Evolutionary conservation across 768 basidiomycete species (phyloP), one percentile per base, ranked within the genome.

Genomic region (Clathrus columnatus): DNA sequence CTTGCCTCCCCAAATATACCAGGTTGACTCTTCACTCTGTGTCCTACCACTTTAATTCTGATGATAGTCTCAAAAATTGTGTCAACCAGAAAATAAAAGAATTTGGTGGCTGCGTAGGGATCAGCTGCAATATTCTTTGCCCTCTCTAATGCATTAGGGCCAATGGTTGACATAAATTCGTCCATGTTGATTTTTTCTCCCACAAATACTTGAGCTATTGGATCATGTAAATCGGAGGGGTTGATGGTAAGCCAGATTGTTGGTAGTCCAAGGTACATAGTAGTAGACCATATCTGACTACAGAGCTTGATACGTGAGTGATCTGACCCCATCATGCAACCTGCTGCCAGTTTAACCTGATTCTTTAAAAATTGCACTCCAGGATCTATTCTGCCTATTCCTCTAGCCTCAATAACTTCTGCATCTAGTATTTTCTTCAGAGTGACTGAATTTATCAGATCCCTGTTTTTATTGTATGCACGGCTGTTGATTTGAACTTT

Each of bases 141-240:
- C 0, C 70, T 61, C 28, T 59, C 48, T 0, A 58, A 43, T 0
- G 42, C 48, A 21, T 61, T 58, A 0, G 72, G 72, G 0, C 72
- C 70, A 1, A 56, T 32, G 0, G 61, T 60, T 0, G 53, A 24
- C 1, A 57, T 3, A 48, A 78, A 77, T 0, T 58, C 1, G 50
- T 80, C 72, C 7, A 79, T 52, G 50, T 79, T 64, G 7, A 80
- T 77, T 0, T 73, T 61, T 26, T 65, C 67, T 0, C 78, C 75
- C 0, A 70, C 66, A 10, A 79, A 63, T 0, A 78, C 65, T 51
- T 78, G 75, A 0, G 70, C 73, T 20, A 76, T 67, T 0, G 75
- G 76, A 58, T 76, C 73, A 32, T 73, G 68, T 0, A 69, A 50
- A 54, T 77, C 73, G 0, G 60, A 52, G 0, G 70, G 72, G 56